These are phyloP conservation scores for Fraxinus xanthoxyloides DNA, from an alignment of 305 asterid genomes.

Conservation along the genomic window DNA sequence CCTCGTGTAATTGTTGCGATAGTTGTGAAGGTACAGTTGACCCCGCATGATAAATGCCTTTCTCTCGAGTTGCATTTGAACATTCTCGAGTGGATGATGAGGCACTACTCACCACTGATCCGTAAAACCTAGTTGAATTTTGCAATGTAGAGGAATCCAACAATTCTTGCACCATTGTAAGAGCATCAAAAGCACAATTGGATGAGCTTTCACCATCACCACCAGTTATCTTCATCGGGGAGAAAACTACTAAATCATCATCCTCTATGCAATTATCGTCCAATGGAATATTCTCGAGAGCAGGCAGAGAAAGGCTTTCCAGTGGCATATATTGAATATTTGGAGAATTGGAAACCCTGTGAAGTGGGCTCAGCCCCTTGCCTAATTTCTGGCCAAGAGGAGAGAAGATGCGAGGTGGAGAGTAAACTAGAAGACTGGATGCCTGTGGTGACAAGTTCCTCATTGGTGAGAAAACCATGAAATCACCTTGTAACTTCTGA, in stretches of 20 bases:
- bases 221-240: constrained; percentile 33
- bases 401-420: constrained; percentile 53
- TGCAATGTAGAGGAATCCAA: constrained; percentile 50
- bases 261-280: constrained; percentile 27
- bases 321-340: constrained; percentile 55
- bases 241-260: constrained; percentile 31
- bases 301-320: constrained; percentile 56
- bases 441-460: constrained; percentile 42
- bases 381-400: constrained; percentile 43
- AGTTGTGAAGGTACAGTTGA: constrained; percentile 34
- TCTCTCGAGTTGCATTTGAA: constrained; percentile 27
- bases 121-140: constrained; percentile 35
- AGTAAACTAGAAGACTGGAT: constrained; percentile 13
- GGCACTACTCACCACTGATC: constrained; percentile 19
- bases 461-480: constrained; percentile 73
- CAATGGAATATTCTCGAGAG: constrained; percentile 37
- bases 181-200: constrained; percentile 32
- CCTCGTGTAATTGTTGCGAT: constrained; percentile 58
- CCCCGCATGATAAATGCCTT: constrained; percentile 21
- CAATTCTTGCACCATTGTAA: constrained; percentile 42
- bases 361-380: constrained; percentile 68
- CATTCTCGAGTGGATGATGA: constrained; percentile 16
- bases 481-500: constrained; percentile 49
- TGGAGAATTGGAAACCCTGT: constrained; percentile 63
- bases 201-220: constrained; percentile 31